A percentile compares a stretch with the other conserved stretches of the same genome.
Evolutionary conservation across 768 basidiomycete species (phyloP).

Genomic region (Nidularia sp.): DNA sequence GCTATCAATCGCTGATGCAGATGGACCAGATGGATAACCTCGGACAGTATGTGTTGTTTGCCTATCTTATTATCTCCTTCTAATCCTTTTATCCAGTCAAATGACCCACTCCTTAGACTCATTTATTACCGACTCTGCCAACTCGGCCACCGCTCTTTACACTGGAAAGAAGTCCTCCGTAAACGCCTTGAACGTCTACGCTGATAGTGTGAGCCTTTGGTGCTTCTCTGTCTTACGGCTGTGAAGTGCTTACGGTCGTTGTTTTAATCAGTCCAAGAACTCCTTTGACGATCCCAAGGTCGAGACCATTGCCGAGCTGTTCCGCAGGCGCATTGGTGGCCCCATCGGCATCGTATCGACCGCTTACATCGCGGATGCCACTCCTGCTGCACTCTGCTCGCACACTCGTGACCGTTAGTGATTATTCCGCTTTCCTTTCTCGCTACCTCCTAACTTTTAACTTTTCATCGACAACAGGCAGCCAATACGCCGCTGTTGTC

Average conservation of each 20-base stretch:
- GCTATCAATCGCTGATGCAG: conserved; percentile 42
- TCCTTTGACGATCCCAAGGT: conserved; percentile 40
- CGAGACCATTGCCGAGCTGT: conserved; percentile 40
- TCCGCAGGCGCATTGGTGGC: conserved; percentile 34
- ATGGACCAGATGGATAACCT: conserved; percentile 43
- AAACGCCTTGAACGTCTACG: conserved; percentile 36
- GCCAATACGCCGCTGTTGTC: conserved; percentile 26
- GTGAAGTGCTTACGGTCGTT: not conserved
- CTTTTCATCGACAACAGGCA: conserved; percentile 10
- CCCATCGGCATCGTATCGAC: conserved; percentile 42
- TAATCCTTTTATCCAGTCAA: conserved; percentile 19
- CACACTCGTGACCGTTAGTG: conserved; percentile 35
- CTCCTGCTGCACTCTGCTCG: conserved; percentile 37
- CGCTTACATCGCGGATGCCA: conserved; percentile 40
- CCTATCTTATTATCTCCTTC: not conserved
- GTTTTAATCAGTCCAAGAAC: conserved; percentile 25
- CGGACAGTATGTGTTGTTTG: conserved; percentile 28
- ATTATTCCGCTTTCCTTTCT: not conserved
- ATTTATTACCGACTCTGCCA: conserved; percentile 44
- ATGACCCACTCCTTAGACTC: conserved; percentile 46
- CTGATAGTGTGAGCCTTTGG: conserved; percentile 30
- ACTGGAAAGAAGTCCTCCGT: conserved; percentile 41
- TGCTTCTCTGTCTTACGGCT: not conserved
- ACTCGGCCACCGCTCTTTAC: conserved; percentile 41
- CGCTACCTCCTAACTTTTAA: too few relatives aligned